These are phyloP conservation scores for Anthracocystis setariae DNA, from an alignment of 1,284 basidiomycete species.

Conservation along the genomic window DNA sequence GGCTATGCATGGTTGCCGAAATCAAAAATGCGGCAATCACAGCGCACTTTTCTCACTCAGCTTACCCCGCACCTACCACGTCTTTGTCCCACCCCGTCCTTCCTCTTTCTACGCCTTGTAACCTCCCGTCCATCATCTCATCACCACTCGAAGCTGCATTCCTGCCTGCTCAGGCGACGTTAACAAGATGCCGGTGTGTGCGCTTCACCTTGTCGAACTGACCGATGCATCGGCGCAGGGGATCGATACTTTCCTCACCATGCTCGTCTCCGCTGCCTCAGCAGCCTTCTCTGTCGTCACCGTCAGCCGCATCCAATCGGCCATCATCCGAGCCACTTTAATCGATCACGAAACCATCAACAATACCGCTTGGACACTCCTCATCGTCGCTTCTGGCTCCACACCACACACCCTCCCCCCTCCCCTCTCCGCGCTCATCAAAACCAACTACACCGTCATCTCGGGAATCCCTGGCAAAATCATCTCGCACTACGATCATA, in stretches of 20 bases:
- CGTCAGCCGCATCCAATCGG: slow-evolving; percentile 22
- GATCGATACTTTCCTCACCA: slow-evolving; percentile 19
- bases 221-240: slow-evolving; percentile 15
- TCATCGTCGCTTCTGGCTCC: slow-evolving; percentile 24
- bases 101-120: background rate
- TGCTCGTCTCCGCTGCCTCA: background rate
- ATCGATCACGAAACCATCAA: slow-evolving; percentile 37
- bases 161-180: background rate
- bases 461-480: slow-evolving; percentile 43
- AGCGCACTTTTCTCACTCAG: background rate
- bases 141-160: background rate
- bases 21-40: background rate
- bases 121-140: background rate
- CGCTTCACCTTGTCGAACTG: slow-evolving; percentile 36
- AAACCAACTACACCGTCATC: slow-evolving; percentile 23
- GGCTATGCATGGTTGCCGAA: slow-evolving; percentile 5
- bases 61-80: background rate
- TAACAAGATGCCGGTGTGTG: slow-evolving; percentile 34
- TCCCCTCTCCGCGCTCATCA: background rate
- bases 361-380: slow-evolving; percentile 37
- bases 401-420: background rate
- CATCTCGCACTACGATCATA: slow-evolving; percentile 29
- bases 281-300: slow-evolving; percentile 17
- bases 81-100: too few species aligned
- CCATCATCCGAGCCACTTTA: slow-evolving; percentile 35